Base-by-base conservation (phyloP, 192 early-diverging fungal genomes). In the Coemansia sp. region DNA sequence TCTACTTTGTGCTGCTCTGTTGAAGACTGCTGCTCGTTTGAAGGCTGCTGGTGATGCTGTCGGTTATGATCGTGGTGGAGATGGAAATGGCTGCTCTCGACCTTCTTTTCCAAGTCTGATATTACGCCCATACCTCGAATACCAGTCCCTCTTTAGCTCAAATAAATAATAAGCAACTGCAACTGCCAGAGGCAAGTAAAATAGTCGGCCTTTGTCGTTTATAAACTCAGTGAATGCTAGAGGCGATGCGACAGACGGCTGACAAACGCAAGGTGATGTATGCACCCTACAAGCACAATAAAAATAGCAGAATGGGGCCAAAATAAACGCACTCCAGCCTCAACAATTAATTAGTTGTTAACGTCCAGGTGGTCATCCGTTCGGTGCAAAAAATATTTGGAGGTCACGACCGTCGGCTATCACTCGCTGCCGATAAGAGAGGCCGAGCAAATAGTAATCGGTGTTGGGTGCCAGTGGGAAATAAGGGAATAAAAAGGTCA, bases 111-210 rank as follows among this genome's bases (percentile, higher is more conserved):
- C 20, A 64, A 56, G 17, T 54, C 73, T 20, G 67, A 67, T 61
- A 76, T 63, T 48, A 76, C 53, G 40, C 73, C 73, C 73, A 76
- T 76, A 46, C 58, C 58, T 60, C 47, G 21, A 25, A 60, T 56
- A 34, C 55, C 28, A 36, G 31, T 37, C 31, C 1, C 47, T 26
- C n/a, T 18, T n/a, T 17, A 17, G 17, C 47, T n/a, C 18, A 8
- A 48, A 20, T 20, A 18, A 21, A 48, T 48, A 48, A 48, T 48
- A 48, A 17, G 5, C 47, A n/a, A 20, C 31, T 18, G 18, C 18
- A 21, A 20, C 4, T 48, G 15, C 7, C 47, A 17, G 17, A 20
- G 5, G 3, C 15, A 48, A 48, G n/a, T 18, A 20, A 18, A 48
- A 48, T 8, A n/a, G 42, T 20, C 4, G 18, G 47, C 47, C 5